phyloP scores from a whole-genome alignment of 208 protist genomes.

The Crithidia mellificae region DNA sequence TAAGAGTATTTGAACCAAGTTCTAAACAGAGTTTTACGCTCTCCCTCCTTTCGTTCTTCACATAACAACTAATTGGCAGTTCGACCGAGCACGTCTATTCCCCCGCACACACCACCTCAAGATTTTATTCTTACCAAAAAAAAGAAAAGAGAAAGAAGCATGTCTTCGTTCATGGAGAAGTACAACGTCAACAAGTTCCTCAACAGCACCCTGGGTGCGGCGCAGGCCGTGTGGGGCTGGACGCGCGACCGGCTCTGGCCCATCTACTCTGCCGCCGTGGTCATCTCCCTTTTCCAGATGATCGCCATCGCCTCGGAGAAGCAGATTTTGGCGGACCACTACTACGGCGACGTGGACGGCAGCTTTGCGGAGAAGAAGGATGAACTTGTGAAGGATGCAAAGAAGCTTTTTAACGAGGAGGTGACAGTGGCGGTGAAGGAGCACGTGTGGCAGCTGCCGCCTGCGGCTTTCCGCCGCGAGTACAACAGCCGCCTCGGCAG shows the following conservation, averaged over 20 bases:
- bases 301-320: slow-evolving; percentile 78
- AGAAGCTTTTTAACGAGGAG: slow-evolving; percentile 85
- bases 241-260: slow-evolving; percentile 75
- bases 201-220: slow-evolving; percentile 24
- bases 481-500: slow-evolving; percentile 59
- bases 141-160: too few relatives aligned
- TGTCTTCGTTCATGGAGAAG: slow-evolving; percentile 60
- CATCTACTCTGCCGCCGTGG: slow-evolving; percentile 70
- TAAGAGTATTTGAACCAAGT: too few relatives aligned
- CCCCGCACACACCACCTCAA: too few relatives aligned
- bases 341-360: slow-evolving; percentile 51
- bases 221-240: slow-evolving; percentile 50
- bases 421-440: slow-evolving; percentile 80
- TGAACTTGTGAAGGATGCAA: slow-evolving; percentile 49
- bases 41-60: too few relatives aligned
- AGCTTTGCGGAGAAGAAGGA: slow-evolving; percentile 39
- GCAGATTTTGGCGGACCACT: slow-evolving; percentile 85
- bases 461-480: slow-evolving; percentile 54
- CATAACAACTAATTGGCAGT: too few relatives aligned
- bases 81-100: too few relatives aligned
- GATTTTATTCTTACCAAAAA: too few relatives aligned
- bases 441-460: slow-evolving; percentile 77
- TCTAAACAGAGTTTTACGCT: too few relatives aligned
- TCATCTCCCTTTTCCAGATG: slow-evolving; percentile 80
- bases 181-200: slow-evolving; percentile 38